Percentiles rank a stretch among this genome's conserved stretches.
Conservation (phyloP, 148 eudicot species). For the Dysphania ambrosioides region DNA sequence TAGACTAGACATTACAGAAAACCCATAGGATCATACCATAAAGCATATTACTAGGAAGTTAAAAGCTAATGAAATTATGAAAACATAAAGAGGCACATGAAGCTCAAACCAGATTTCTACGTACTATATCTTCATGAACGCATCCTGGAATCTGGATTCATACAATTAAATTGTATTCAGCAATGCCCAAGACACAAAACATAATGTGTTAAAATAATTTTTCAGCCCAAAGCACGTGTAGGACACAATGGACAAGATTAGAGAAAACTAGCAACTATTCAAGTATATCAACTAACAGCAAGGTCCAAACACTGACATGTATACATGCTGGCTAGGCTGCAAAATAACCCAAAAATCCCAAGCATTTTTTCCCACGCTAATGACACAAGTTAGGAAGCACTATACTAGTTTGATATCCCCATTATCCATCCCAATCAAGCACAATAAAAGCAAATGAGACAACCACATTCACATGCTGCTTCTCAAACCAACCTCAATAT, state of each 20-base stretch:
- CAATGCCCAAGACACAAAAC: background rate
- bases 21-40: background rate
- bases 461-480: constrained; percentile 1
- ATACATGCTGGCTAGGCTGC: background rate
- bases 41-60: background rate
- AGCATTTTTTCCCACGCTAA: background rate
- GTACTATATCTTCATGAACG: background rate
- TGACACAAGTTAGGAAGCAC: background rate
- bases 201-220: background rate
- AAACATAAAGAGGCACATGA: background rate
- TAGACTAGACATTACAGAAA: background rate
- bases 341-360: background rate
- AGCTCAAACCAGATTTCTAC: background rate
- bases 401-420: background rate
- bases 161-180: background rate
- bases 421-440: background rate
- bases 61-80: background rate
- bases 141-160: background rate
- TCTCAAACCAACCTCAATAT: constrained; percentile 62
- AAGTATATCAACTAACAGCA: background rate
- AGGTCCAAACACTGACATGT: background rate
- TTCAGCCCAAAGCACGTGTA: background rate
- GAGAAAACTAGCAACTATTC: background rate
- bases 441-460: background rate
- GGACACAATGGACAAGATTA: background rate